These are phyloP conservation scores for Begonia masoniana DNA, from an alignment of 306 rosid genomes.

Conservation along the genomic window DNA sequence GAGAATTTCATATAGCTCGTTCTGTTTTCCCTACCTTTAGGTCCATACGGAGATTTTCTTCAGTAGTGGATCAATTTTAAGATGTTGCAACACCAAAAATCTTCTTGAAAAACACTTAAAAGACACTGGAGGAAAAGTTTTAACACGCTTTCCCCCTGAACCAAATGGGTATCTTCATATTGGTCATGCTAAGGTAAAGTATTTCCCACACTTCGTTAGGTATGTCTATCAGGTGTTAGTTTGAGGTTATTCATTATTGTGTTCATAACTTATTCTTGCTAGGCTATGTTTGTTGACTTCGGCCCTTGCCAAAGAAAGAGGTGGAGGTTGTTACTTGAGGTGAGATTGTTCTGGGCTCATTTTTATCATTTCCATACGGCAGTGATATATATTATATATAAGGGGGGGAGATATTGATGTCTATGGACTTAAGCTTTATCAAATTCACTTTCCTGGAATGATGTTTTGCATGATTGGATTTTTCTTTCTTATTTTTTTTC, in stretches of 20 bases:
- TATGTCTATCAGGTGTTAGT: conserved; percentile 2
- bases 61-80: conserved; percentile 66
- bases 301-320: conserved; percentile 90
- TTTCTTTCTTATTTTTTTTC: too few relatives aligned
- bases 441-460: too few relatives aligned
- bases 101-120: conserved; percentile 77
- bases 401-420: too few relatives aligned
- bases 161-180: conserved; percentile 97
- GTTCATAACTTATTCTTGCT: conserved; percentile 13
- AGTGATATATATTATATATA: too few relatives aligned
- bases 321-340: conserved; percentile 89
- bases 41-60: conserved; percentile 90
- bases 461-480: too few relatives aligned
- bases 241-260: conserved; percentile 1
- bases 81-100: conserved; percentile 75
- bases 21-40: conserved; percentile 21
- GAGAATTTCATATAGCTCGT: too few relatives aligned
- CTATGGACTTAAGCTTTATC: too few relatives aligned
- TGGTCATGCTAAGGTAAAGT: conserved; percentile 88
- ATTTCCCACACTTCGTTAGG: background rate
- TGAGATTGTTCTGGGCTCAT: conserved; percentile 13
- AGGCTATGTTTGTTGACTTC: conserved; percentile 98
- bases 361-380: background rate
- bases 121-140: conserved; percentile 54
- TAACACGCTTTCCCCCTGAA: conserved; percentile 97